Evolutionary conservation across 2,329 filamentous ascomycete genomes (phyloP).

Genomic region (Colletotrichum euphorbiae): DNA sequence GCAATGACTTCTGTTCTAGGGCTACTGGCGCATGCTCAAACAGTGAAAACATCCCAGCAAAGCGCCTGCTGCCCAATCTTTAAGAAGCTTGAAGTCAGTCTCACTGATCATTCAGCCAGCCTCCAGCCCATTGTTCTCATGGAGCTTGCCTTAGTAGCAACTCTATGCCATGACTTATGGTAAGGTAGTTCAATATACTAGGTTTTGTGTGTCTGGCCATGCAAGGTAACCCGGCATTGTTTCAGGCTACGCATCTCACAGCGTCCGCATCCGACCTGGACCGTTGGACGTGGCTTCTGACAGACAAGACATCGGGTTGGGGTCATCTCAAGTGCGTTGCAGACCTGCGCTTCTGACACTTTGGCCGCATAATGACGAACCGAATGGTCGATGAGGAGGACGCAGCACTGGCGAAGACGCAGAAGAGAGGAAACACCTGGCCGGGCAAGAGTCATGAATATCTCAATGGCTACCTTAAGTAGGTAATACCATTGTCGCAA

Average conservation of each 20-base stretch:
- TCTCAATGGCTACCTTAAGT: neutral
- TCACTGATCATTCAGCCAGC: constrained; percentile 8
- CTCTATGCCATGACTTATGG: constrained; percentile 14
- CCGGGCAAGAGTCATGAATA: neutral
- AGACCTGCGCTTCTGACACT: constrained; percentile 12
- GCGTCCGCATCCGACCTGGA: constrained; percentile 21
- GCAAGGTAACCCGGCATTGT: constrained; percentile 26
- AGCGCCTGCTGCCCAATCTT: constrained; percentile 10
- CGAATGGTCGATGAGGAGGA: constrained; percentile 9
- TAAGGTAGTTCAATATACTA: neutral
- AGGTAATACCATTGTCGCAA: constrained; percentile 9
- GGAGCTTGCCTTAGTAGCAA: neutral
- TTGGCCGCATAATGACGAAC: constrained; percentile 15
- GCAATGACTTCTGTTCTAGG: constrained; percentile 12
- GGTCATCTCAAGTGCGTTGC: constrained; percentile 22
- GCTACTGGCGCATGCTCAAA: constrained; percentile 11
- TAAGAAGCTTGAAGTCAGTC: constrained; percentile 5
- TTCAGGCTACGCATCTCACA: constrained; percentile 33
- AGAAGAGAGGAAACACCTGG: neutral
- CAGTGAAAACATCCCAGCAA: constrained; percentile 10
- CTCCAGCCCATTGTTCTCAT: neutral
- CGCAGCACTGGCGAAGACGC: neutral
- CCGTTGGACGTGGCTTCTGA: constrained; percentile 27
- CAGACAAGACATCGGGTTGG: constrained; percentile 15
- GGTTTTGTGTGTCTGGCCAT: neutral